These are phyloP conservation scores for Tylopilus plumbeoviolaceoides DNA, from an alignment of 768 basidiomycete genomes.

Conservation along the genomic window DNA sequence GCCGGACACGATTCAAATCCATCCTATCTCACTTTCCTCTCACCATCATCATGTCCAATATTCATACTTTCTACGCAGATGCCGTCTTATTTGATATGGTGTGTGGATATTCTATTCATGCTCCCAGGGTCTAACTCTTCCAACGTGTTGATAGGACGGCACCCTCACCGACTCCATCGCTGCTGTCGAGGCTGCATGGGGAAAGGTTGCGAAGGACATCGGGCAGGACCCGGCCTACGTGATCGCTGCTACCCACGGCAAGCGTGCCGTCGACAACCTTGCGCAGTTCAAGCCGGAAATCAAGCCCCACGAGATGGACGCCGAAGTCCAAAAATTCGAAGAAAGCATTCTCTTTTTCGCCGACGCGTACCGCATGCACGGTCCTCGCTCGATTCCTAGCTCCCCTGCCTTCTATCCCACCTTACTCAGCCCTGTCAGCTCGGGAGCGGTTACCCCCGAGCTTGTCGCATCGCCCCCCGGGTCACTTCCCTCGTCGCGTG, in stretches of 20 bases:
- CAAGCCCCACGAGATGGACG: conserved; percentile 51
- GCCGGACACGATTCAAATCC: conserved; percentile 14
- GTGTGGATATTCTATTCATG: conserved; percentile 6
- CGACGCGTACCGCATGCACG: conserved; percentile 49
- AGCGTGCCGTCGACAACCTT: conserved; percentile 74
- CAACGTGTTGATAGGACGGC: conserved; percentile 46
- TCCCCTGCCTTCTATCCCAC: conserved; percentile 17
- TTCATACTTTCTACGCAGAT: conserved; percentile 44
- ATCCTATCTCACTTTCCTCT: background rate
- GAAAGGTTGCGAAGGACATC: conserved; percentile 64
- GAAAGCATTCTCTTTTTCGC: conserved; percentile 62
- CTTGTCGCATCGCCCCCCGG: conserved; percentile 31
- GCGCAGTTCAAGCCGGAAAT: conserved; percentile 56
- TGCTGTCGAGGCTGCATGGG: conserved; percentile 74
- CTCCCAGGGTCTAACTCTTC: conserved; percentile 21
- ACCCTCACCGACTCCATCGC: conserved; percentile 73
- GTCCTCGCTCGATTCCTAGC: conserved; percentile 32
- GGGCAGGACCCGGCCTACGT: conserved; percentile 63
- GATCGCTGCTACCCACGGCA: conserved; percentile 74
- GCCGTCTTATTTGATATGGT: conserved; percentile 71
- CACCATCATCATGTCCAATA: conserved; percentile 19
- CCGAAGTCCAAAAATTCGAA: conserved; percentile 58
- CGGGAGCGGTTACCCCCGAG: conserved; percentile 41
- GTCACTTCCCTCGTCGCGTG: conserved; percentile 42
- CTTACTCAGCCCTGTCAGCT: conserved; percentile 22